Base-by-base conservation (phyloP, 1,284 basidiomycete species). In the Apiotrichum gracile region DNA sequence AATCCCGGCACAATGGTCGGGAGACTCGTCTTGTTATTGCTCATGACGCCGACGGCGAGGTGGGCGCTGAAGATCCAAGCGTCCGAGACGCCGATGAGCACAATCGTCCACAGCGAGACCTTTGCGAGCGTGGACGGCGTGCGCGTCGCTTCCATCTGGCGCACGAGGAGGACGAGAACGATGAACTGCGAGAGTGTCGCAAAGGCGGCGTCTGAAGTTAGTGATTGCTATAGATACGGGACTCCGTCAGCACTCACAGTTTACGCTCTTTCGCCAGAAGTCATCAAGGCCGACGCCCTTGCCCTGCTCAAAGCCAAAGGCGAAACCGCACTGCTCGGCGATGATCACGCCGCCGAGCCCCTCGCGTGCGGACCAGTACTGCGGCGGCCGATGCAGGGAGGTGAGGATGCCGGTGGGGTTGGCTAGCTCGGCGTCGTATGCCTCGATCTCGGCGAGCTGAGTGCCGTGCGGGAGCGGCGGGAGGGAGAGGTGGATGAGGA, bases 1-100 rank as follows among this genome's bases (percentile, higher is more conserved):
- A 91, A 91, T 0, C 87, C 87, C 1, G 89, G 88, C 0, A 86
- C 86, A 35, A 91, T 79, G 27, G 91, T 78, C 0, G 88, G 84
- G 25, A 92, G 69, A 1, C 86, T 86, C 3, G 88, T 82, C 44
- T 84, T 78, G 43, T 88, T 88, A 56, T 90, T 85, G 2, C 86
- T 83, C 33, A 91, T 76, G 47, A 91, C 85, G 3, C 86, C 87
- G 54, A 92, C 85, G 0, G 88, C 90, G 46, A 91, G 82, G 64
- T 92, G 88, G 3, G 85, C 85, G 24, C 86, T 85, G 66, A 91
- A 91, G 1, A 87, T 83, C 45, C 90, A 83, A 0, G 85, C 82
- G 66, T 93, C 90, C 14, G 87, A 80, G 3, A 85, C 80, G 10
- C 85, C 81, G 70, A 91, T 87, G 14, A 83, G 77, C 25, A 89